Evolutionary conservation across 1,139 yeast species (phyloP), one percentile per base, ranked within the genome.

Genomic region (Hyphopichia wangnamkhiaoensis): DNA sequence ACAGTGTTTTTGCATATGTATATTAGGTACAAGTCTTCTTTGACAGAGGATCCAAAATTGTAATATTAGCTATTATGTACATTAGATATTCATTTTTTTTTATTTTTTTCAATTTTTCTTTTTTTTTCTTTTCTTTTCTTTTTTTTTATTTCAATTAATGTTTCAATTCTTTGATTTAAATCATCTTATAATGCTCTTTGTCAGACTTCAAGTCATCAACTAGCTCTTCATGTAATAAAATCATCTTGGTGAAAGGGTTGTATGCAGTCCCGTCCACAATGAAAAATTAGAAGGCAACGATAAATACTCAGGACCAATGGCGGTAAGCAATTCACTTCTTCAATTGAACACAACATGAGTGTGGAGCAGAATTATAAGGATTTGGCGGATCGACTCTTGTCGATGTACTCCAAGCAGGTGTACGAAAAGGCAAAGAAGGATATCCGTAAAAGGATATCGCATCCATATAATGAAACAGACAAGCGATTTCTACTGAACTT

Each of bases 401-500:
- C 35, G 4, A 34, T 20, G 5, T 47, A 45, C 32, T 18, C 46
- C 15, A 30, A n/a, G 31, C 40, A 37, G 21, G 13, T 27, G 6
- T 23, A 41, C 21, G 10, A 14, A 2, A 19, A 14, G 18, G 38
- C 50, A 7, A 14, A 14, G 17, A 32, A 33, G 5, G 20, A 23
- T 14, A 15, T 31, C 3, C 37, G 37, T 14, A 21, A 21, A 27
- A 20, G 16, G 24, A 18, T 5, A 15, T 26, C 26, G 4, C 30
- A 25, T 2, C 29, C 21, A 7, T 32, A 32, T 9, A 28, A 38
- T 5, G 25, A 25, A 4, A 27, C 38, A 9, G 58, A 54, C 36
- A 40, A 25, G 26, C 31, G 25, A 20, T 49, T 54, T 33, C 26
- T 53, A 13, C 37, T 31, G 33, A 37, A 30, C 17, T 40, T 45